Percentiles rank a stretch among this genome's conserved stretches.
phyloP scores from a whole-genome alignment of 768 basidiomycete species.

The Astraeus odoratus region DNA sequence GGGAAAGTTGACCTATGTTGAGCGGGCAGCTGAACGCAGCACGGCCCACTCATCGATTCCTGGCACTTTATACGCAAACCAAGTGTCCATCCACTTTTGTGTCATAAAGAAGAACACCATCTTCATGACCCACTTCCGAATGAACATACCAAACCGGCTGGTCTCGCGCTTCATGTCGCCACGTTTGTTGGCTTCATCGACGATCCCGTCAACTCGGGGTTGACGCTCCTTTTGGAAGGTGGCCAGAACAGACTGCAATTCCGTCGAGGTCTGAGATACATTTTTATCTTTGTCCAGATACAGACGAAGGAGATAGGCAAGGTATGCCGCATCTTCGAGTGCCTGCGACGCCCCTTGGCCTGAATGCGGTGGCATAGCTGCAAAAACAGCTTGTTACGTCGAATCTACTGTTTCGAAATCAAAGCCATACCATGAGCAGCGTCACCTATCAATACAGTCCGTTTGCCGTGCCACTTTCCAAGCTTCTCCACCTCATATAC shows the following conservation, averaged over 20 bases:
- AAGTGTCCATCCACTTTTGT: conserved; percentile 24
- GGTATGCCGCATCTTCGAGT: conserved; percentile 25
- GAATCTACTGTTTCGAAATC: not conserved
- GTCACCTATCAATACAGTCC: conserved; percentile 25
- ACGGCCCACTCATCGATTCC: conserved; percentile 19
- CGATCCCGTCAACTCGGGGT: conserved; percentile 19
- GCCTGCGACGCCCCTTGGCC: conserved; percentile 27
- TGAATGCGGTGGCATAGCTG: conserved; percentile 27
- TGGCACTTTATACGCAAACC: conserved; percentile 25
- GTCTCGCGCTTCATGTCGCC: conserved; percentile 18
- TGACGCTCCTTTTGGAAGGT: conserved; percentile 20
- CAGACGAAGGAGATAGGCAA: conserved; percentile 21
- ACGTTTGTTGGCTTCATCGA: conserved; percentile 22
- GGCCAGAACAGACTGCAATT: conserved; percentile 13
- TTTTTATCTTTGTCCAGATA: conserved; percentile 4
- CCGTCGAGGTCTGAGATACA: not conserved
- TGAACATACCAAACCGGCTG: conserved; percentile 13
- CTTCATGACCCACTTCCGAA: conserved; percentile 23
- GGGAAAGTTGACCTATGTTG: not conserved
- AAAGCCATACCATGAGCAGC: conserved; percentile 23
- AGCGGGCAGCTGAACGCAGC: not conserved
- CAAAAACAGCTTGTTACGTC: not conserved
- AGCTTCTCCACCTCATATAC: conserved; percentile 19
- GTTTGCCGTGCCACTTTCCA: conserved; percentile 18
- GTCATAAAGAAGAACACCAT: conserved; percentile 12